A percentile compares a stretch with the other conserved stretches of the same genome.
Conservation (phyloP, 805 yeast genomes). For the Starmerella vaccinii region DNA sequence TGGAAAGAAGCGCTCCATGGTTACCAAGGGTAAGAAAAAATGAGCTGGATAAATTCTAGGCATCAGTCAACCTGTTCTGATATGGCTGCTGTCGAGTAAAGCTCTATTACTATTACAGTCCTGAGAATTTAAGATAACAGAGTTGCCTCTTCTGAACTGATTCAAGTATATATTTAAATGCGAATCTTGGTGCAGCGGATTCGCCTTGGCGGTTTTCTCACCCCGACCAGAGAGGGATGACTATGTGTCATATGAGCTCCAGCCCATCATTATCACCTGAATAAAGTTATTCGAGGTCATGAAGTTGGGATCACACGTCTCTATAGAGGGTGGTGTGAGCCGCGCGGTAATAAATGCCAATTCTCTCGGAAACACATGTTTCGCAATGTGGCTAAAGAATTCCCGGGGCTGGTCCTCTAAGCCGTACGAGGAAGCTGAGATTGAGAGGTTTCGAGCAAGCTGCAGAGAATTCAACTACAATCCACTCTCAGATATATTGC, state of each 20-base stretch:
- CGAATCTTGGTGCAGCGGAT: too few relatives aligned
- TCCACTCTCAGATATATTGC: conserved; percentile 51
- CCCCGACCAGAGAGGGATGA: too few relatives aligned
- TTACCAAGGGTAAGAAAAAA: conserved; percentile 11
- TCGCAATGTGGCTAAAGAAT: conserved; percentile 82
- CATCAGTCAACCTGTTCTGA: too few relatives aligned
- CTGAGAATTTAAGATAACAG: too few relatives aligned
- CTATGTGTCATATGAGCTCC: too few relatives aligned
- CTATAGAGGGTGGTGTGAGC: conserved; percentile 67
- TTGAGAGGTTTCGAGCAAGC: conserved; percentile 48
- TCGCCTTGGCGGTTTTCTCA: too few relatives aligned
- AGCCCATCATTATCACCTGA: neutral
- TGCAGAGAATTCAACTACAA: conserved; percentile 52
- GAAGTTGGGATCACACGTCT: conserved; percentile 79
- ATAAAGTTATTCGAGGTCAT: neutral
- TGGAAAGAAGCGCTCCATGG: conserved; percentile 7
- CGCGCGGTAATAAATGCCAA: conserved; percentile 54
- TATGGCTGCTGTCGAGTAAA: too few relatives aligned
- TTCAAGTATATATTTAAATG: neutral
- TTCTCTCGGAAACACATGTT: conserved; percentile 58
- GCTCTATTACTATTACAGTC: too few relatives aligned
- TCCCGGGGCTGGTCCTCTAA: conserved; percentile 91
- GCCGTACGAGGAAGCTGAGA: conserved; percentile 56
- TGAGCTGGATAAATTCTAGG: neutral
- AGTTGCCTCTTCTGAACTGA: too few relatives aligned